phyloP scores from a whole-genome alignment of 2,329 filamentous ascomycete species.

The Penicillium sp. region DNA sequence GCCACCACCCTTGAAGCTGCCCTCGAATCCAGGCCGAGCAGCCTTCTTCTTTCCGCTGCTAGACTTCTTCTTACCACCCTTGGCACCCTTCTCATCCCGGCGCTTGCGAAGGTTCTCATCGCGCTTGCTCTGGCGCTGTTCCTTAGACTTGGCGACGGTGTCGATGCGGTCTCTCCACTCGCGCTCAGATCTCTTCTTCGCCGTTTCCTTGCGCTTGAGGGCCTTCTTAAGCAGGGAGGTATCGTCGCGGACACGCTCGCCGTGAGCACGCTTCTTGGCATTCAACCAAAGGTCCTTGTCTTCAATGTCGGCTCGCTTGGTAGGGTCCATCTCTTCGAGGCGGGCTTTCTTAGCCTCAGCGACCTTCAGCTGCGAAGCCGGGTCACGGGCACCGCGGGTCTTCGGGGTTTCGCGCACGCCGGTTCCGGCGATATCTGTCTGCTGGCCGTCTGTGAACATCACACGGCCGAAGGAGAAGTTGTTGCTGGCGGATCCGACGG shows the following conservation, averaged over 20 bases:
- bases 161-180: conserved; percentile 76
- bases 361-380: conserved; percentile 79
- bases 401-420: conserved; percentile 64
- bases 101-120: conserved; percentile 74
- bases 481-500: conserved; percentile 46
- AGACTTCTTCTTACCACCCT: conserved; percentile 45
- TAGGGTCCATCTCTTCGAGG: conserved; percentile 69
- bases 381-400: conserved; percentile 79
- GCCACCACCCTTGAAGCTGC: conserved; percentile 60
- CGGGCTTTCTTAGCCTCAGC: conserved; percentile 83
- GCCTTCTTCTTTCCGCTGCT: conserved; percentile 48
- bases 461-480: conserved; percentile 89
- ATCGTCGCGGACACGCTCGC: conserved; percentile 85
- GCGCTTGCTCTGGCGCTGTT: conserved; percentile 76
- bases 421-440: conserved; percentile 68
- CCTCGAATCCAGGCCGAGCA: conserved; percentile 66
- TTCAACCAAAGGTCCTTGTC: conserved; percentile 95
- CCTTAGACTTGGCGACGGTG: conserved; percentile 70
- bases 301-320: conserved; percentile 79
- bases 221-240: conserved; percentile 87
- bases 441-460: conserved; percentile 82
- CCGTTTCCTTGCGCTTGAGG: conserved; percentile 84
- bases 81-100: conserved; percentile 68
- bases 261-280: conserved; percentile 82
- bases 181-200: conserved; percentile 86